Base-by-base conservation (phyloP, 345 rosid species). In the Sisymbrium irio region DNA sequence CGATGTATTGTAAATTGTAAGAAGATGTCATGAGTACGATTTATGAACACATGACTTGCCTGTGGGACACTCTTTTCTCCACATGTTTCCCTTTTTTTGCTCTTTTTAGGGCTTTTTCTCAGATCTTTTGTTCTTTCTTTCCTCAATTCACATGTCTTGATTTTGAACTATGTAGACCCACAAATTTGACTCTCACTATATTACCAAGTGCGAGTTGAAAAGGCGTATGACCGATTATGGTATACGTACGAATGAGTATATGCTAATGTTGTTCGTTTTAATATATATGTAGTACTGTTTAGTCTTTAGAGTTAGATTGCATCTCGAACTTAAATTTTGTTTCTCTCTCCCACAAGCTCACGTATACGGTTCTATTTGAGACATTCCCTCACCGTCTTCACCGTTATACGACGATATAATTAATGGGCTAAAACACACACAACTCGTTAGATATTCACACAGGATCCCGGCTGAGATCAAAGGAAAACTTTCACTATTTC, bases 1-100 rank as follows among this genome's bases (percentile, higher is more conserved):
- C 7, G 3, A 22, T 41, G 14, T 20, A 75, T 60, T 60, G 20
- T 32, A 40, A 60, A 75, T 60, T 60, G 20, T 32, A 40, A 60
- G 62, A 13, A 59, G 44, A 41, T 75, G 62, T 67, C 67, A 67
- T 67, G 59, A 67, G 55, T 67, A 60, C 3, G 58, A 69, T 55
- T 76, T 45, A 69, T 44, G 27, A 54, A 69, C 75, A 76, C 75
- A 70, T 76, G 79, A 69, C 75, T 55, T 76, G 76, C 71, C 72
- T 70, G 80, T 77, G 76, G 80, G 80, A 55, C 76, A 70, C 61
- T 55, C 61, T 76, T 69, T 62, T 62, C 65, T 62, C 75, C 75
- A 70, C 76, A 63, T 76, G 75, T 70, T 76, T 70, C 54, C 64
- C 59, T 55, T 63, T 44, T 62, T 46, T 76, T 69, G 65, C 75